These are phyloP conservation scores for Cucumis variabilis DNA, from an alignment of 331 rosid genomes.

Conservation along the genomic window DNA sequence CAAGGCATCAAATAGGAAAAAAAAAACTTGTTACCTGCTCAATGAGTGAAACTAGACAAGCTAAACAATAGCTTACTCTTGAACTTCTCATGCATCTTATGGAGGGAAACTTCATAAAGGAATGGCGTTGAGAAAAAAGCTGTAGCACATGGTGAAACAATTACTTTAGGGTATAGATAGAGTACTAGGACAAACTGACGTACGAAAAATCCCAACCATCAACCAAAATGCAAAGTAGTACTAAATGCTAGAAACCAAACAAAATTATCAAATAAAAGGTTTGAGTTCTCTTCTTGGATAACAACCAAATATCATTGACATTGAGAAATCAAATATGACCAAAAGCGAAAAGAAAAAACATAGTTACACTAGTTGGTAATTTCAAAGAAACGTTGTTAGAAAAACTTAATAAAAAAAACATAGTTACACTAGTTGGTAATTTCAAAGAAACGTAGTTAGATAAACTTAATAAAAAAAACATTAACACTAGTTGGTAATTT, in stretches of 20 bases:
- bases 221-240: neutral
- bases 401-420: neutral
- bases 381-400: neutral
- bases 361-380: neutral
- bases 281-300: neutral
- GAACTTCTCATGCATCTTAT: slow-evolving; percentile 54
- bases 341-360: neutral
- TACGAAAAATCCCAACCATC: neutral
- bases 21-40: slow-evolving; percentile 71
- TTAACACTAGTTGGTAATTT: neutral
- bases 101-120: slow-evolving; percentile 60
- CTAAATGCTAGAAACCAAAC: neutral
- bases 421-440: too few species aligned
- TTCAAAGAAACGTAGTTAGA: neutral
- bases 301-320: neutral
- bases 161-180: slow-evolving; percentile 32
- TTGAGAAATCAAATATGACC: neutral
- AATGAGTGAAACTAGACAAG: slow-evolving; percentile 83
- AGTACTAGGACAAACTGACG: neutral
- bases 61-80: slow-evolving; percentile 78
- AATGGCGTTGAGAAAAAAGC: slow-evolving; percentile 62
- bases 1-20: neutral
- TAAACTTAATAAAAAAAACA: neutral
- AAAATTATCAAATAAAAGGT: neutral
- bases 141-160: slow-evolving; percentile 45